These are phyloP conservation scores for Puccinia polysora DNA, from an alignment of 1,284 basidiomycete species.

Conservation along the genomic window DNA sequence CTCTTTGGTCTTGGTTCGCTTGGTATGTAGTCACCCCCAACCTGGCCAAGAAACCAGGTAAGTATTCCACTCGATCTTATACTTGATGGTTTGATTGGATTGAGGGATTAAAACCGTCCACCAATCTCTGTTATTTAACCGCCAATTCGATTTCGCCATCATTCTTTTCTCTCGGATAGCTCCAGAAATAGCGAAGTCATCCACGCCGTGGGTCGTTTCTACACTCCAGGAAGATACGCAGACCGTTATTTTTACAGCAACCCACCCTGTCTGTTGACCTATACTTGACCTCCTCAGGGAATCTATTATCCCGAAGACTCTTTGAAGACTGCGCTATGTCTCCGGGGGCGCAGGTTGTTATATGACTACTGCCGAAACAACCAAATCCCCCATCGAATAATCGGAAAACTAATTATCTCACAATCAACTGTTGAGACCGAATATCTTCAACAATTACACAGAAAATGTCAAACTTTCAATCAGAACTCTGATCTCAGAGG, in stretches of 20 bases:
- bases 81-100: constrained; percentile 2
- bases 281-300: constrained; percentile 46
- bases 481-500: background rate
- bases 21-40: constrained; percentile 37
- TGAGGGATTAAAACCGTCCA: background rate
- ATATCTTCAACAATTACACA: constrained; percentile 22
- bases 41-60: constrained; percentile 77
- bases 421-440: constrained; percentile 14
- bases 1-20: background rate
- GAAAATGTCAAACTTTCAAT: constrained; percentile 18
- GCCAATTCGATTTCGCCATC: background rate
- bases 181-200: constrained; percentile 95
- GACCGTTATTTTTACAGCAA: background rate
- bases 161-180: constrained; percentile 55
- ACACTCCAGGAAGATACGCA: background rate
- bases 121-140: background rate
- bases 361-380: constrained; percentile 70
- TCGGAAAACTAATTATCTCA: constrained; percentile 62
- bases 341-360: constrained; percentile 77
- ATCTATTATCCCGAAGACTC: constrained; percentile 71
- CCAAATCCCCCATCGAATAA: constrained; percentile 66
- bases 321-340: constrained; percentile 78
- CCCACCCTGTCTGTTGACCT: background rate
- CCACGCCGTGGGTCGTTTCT: constrained; percentile 62
- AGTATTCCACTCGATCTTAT: constrained; percentile 43